A percentile compares a stretch with the other conserved stretches of the same genome.
Evolutionary conservation across 2,329 filamentous ascomycete genomes (phyloP).

Genomic region (Aspergillus jensenii): DNA sequence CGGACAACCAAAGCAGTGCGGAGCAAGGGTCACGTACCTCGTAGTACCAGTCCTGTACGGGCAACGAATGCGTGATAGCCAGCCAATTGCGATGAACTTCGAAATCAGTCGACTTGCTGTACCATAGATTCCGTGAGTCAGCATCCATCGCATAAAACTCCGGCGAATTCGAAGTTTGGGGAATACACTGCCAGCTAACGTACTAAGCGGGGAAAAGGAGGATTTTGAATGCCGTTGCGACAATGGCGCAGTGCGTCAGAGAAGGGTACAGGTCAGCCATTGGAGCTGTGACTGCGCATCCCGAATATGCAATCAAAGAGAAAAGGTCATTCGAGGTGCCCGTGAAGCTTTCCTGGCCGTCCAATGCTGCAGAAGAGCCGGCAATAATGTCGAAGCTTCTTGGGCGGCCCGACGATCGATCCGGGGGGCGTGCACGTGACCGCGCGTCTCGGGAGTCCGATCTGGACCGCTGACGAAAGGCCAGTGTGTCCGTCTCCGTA

Average conservation of each 20-base stretch:
- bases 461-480: constrained; percentile 8
- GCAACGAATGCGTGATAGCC: constrained; percentile 87
- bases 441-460: background rate
- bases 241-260: constrained; percentile 81
- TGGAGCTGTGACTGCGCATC: constrained; percentile 26
- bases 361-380: background rate
- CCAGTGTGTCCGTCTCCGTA: constrained; percentile 21
- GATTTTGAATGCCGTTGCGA: constrained; percentile 85
- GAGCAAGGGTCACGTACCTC: constrained; percentile 55
- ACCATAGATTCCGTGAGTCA: background rate
- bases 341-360: background rate
- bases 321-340: background rate
- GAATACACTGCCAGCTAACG: constrained; percentile 38
- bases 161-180: background rate
- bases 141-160: background rate
- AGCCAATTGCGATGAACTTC: constrained; percentile 99
- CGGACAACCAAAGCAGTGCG: background rate
- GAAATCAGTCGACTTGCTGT: constrained; percentile 96
- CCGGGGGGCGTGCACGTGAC: constrained; percentile 21
- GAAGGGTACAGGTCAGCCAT: constrained; percentile 86
- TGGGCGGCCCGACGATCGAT: constrained; percentile 8
- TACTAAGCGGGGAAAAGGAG: constrained; percentile 94
- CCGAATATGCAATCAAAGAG: constrained; percentile 5
- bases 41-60: constrained; percentile 88
- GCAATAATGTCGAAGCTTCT: background rate